phyloP scores from a whole-genome alignment of 768 basidiomycete genomes.

The Dentipellis sp. region DNA sequence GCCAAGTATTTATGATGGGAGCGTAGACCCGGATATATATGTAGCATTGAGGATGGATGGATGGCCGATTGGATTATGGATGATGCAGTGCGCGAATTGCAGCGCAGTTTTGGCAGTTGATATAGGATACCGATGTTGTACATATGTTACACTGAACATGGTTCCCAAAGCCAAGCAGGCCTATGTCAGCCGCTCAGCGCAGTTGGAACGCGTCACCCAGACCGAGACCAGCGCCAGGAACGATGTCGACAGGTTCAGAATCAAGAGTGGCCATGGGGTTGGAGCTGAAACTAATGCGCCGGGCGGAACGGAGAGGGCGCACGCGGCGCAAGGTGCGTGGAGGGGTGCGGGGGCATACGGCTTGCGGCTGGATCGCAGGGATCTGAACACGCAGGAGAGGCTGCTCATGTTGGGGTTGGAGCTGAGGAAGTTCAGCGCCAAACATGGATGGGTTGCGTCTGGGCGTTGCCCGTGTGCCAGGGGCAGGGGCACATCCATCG shows the following conservation, averaged over 20 bases:
- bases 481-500: not conserved
- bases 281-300: slow-evolving; percentile 14
- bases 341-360: slow-evolving; percentile 63
- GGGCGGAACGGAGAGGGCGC: slow-evolving; percentile 11
- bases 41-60: not conserved
- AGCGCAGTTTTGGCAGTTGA: not conserved
- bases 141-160: not conserved
- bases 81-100: not conserved
- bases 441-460: slow-evolving; percentile 12
- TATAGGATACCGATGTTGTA: not conserved
- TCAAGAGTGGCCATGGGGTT: slow-evolving; percentile 3
- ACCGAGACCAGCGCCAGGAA: slow-evolving; percentile 22
- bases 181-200: slow-evolving; percentile 24
- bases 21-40: not conserved
- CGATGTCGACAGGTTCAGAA: slow-evolving; percentile 12
- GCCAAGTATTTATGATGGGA: not conserved
- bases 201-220: slow-evolving; percentile 62
- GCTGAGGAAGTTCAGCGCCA: slow-evolving; percentile 13
- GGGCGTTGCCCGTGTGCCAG: slow-evolving; percentile 6
- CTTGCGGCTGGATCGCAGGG: slow-evolving; percentile 38
- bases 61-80: not conserved
- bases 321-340: slow-evolving; percentile 32
- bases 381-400: slow-evolving; percentile 16
- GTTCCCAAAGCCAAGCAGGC: not conserved
- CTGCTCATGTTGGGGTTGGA: not conserved